Conservation (phyloP, 257 asterid genomes). For the Thymus quinquecostatus region DNA sequence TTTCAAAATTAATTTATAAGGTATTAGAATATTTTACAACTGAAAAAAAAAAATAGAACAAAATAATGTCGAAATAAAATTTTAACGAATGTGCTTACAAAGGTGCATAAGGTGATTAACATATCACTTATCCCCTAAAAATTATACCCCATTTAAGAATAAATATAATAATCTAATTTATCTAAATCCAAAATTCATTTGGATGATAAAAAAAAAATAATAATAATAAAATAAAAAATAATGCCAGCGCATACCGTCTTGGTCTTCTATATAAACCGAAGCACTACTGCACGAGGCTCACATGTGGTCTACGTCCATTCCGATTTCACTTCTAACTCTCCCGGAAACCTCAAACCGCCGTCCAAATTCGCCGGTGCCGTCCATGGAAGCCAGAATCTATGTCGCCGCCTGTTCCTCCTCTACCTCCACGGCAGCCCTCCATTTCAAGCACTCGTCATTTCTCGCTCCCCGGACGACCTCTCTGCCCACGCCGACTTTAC, state of each 20-base stretch:
- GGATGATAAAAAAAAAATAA: too few species aligned
- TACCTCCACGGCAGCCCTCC: constrained; percentile 31
- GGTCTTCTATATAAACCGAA: constrained; percentile 32
- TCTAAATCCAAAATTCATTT: too few species aligned
- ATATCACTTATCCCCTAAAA: too few species aligned
- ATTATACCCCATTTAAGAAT: too few species aligned
- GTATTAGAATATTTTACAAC: too few species aligned
- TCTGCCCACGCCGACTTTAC: constrained; percentile 28
- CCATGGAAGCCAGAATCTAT: constrained; percentile 60
- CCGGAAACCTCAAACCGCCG: not conserved
- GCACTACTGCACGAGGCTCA: constrained; percentile 9
- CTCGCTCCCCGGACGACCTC: constrained; percentile 33
- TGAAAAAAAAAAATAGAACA: too few species aligned
- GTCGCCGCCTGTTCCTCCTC: constrained; percentile 35
- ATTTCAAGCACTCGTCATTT: constrained; percentile 37
- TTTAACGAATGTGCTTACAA: too few species aligned
- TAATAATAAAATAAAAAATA: too few species aligned
- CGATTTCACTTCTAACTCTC: not conserved
- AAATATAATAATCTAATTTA: too few species aligned
- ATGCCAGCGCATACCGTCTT: constrained; percentile 6
- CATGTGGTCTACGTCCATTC: constrained; percentile 35
- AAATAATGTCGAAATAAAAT: too few species aligned
- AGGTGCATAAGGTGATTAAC: too few species aligned
- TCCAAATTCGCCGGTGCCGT: constrained; percentile 28
- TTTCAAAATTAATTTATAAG: too few species aligned